phyloP scores from a whole-genome alignment of 2,329 filamentous ascomycete genomes.

The Beauveria sp. region DNA sequence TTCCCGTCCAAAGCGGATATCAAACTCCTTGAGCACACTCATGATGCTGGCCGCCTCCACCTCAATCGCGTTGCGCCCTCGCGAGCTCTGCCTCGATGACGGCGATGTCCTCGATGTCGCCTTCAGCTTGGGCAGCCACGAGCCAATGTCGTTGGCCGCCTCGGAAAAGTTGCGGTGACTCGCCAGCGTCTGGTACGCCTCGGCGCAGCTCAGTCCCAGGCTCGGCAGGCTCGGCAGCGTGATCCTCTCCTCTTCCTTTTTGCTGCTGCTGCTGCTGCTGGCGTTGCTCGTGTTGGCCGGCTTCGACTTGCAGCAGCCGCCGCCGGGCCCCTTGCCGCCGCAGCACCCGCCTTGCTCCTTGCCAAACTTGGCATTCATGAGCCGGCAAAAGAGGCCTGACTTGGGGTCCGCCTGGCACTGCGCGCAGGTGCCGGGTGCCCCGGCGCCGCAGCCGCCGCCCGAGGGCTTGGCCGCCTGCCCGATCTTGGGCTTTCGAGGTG shows the following conservation, averaged over 20 bases:
- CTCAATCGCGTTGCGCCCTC: slow-evolving; percentile 55
- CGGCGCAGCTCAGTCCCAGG: slow-evolving; percentile 63
- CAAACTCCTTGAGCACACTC: slow-evolving; percentile 77
- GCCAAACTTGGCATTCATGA: slow-evolving; percentile 60
- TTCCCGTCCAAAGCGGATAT: slow-evolving; percentile 58
- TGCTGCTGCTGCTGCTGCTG: slow-evolving; percentile 14
- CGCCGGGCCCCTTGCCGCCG: slow-evolving; percentile 55
- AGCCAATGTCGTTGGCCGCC: slow-evolving; percentile 65
- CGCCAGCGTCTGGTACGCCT: slow-evolving; percentile 70
- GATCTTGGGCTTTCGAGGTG: slow-evolving; percentile 30
- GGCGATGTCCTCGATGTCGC: slow-evolving; percentile 39
- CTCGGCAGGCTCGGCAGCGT: slow-evolving; percentile 31
- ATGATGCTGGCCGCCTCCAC: slow-evolving; percentile 79
- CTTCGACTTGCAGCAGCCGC: slow-evolving; percentile 57
- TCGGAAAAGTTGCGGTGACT: slow-evolving; percentile 69
- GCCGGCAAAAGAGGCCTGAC: slow-evolving; percentile 76
- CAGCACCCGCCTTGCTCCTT: slow-evolving; percentile 44
- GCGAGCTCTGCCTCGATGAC: slow-evolving; percentile 21
- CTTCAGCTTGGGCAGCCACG: slow-evolving; percentile 67
- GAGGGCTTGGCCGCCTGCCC: slow-evolving; percentile 17
- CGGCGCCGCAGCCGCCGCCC: slow-evolving; percentile 46
- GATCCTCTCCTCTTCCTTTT: slow-evolving; percentile 23
- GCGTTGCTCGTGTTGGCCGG: slow-evolving; percentile 6
- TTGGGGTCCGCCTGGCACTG: slow-evolving; percentile 73
- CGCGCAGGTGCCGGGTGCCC: slow-evolving; percentile 69